These are phyloP conservation scores for Gossypium arboreum DNA, from an alignment of 345 rosid species.

Conservation along the genomic window DNA sequence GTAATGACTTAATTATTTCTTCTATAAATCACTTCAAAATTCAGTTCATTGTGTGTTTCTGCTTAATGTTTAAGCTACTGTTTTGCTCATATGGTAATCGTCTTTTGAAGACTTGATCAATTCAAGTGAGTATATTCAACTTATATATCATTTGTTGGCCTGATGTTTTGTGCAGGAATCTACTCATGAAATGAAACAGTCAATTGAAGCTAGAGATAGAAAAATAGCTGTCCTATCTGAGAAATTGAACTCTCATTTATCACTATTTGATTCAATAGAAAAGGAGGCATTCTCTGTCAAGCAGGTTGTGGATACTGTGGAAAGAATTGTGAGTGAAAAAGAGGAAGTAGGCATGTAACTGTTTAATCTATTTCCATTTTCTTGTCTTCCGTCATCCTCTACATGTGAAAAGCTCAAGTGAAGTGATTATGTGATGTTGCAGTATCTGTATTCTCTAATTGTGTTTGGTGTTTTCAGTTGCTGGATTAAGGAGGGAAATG, in stretches of 20 bases:
- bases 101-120: neutral
- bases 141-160: neutral
- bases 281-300: slow-evolving; percentile 63
- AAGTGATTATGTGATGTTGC: slow-evolving; percentile 5
- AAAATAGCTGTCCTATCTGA: slow-evolving; percentile 42
- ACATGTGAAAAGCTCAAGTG: slow-evolving; percentile 11
- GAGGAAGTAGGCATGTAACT: slow-evolving; percentile 74
- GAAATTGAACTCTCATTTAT: slow-evolving; percentile 61
- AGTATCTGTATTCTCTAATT: slow-evolving; percentile 14
- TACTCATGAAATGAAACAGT: slow-evolving; percentile 59
- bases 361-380: slow-evolving; percentile 22
- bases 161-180: slow-evolving; percentile 51
- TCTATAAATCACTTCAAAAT: neutral
- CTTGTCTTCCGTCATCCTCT: neutral
- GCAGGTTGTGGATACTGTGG: slow-evolving; percentile 52
- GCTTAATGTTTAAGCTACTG: neutral
- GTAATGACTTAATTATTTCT: neutral
- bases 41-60: neutral
- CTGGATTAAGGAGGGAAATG: slow-evolving; percentile 61
- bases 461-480: slow-evolving; percentile 43
- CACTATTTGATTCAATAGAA: slow-evolving; percentile 72
- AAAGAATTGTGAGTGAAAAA: slow-evolving; percentile 52
- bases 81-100: neutral
- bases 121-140: neutral
- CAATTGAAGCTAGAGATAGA: slow-evolving; percentile 54